phyloP scores from a whole-genome alignment of 768 basidiomycete genomes.

The Boletus speciosus region DNA sequence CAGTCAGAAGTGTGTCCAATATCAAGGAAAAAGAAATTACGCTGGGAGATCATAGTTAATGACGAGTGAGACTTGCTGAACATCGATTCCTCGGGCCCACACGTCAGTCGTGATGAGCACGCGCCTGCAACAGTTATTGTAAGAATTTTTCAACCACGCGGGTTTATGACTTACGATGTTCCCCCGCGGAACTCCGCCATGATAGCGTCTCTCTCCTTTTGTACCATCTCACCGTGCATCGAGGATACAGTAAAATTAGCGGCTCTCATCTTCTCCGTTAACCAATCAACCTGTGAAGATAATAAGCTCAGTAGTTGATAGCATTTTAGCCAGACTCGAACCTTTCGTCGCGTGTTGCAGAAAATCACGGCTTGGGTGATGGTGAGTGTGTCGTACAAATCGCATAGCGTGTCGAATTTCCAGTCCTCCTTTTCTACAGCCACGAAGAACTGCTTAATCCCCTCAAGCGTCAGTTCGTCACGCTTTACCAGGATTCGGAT shows the following conservation, averaged over 20 bases:
- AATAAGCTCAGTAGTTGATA: constrained; percentile 5
- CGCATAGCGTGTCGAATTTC: constrained; percentile 98
- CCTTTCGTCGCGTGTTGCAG: constrained; percentile 98
- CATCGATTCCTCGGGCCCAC: constrained; percentile 98
- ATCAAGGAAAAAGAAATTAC: constrained; percentile 42
- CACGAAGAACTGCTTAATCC: constrained; percentile 96
- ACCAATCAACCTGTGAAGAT: constrained; percentile 78
- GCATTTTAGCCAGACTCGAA: constrained; percentile 28
- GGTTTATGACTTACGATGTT: constrained; percentile 61
- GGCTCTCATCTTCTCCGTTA: constrained; percentile 98
- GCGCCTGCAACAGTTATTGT: constrained; percentile 48
- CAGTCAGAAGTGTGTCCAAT: constrained; percentile 12
- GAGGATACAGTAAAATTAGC: constrained; percentile 98
- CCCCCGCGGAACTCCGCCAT: constrained; percentile 96
- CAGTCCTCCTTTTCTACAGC: constrained; percentile 99
- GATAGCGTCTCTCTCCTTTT: constrained; percentile 92
- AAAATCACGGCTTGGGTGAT: constrained; percentile 99
- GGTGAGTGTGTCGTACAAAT: constrained; percentile 96
- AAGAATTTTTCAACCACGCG: constrained; percentile 4
- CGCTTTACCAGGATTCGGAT: constrained; percentile 98
- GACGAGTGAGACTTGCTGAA: constrained; percentile 95
- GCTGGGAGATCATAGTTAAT: constrained; percentile 96
- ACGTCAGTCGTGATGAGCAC: constrained; percentile 96
- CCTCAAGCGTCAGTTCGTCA: constrained; percentile 97
- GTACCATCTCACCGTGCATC: constrained; percentile 96